These are phyloP conservation scores for Cyclanthera cordifolia DNA, from an alignment of 306 rosid species.

Conservation along the genomic window DNA sequence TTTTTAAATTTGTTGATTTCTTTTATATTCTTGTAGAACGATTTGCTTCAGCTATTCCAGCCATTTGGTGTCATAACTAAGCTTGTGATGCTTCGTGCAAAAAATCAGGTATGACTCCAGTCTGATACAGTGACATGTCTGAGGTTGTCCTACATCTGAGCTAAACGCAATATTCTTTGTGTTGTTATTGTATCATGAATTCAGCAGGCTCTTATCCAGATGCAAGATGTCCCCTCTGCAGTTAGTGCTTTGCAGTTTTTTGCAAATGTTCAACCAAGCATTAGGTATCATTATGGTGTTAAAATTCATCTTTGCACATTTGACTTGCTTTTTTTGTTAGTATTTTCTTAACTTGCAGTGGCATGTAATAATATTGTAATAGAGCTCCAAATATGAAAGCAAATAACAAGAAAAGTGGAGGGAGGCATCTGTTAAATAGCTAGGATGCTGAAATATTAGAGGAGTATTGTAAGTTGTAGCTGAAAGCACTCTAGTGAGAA, in stretches of 20 bases:
- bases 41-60: conserved; percentile 94
- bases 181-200: conserved; percentile 15
- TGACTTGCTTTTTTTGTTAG: not conserved
- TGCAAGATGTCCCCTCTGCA: conserved; percentile 87
- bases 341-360: conserved; percentile 5
- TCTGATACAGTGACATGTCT: not conserved
- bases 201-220: conserved; percentile 96
- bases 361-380: not conserved
- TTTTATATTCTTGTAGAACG: conserved; percentile 48
- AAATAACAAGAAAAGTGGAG: not conserved
- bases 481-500: not conserved
- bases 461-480: not conserved
- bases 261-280: conserved; percentile 75
- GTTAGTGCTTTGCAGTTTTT: conserved; percentile 74
- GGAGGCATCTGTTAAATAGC: not conserved
- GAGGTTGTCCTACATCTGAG: conserved; percentile 10
- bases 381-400: not conserved
- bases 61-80: conserved; percentile 95
- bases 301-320: not conserved
- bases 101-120: conserved; percentile 67
- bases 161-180: not conserved
- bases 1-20: conserved; percentile 8
- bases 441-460: not conserved
- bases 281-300: conserved; percentile 41
- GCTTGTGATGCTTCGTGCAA: conserved; percentile 98